Conservation (phyloP, 805 yeast species). For the Nakazawaea molendinolei region DNA sequence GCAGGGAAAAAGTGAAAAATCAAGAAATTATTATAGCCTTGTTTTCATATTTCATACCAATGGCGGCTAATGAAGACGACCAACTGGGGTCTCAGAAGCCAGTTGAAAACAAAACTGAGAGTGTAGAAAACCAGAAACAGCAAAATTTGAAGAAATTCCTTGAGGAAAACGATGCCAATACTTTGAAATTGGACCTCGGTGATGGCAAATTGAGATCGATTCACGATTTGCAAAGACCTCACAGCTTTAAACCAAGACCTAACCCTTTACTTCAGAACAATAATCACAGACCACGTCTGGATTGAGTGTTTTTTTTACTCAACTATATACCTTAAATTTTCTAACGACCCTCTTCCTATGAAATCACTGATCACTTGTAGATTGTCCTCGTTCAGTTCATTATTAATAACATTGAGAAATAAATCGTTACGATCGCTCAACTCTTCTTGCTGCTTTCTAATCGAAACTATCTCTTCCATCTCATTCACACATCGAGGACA, state of each 20-base stretch:
- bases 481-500: constrained; percentile 82
- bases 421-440: constrained; percentile 56
- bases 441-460: constrained; percentile 54
- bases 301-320: not conserved
- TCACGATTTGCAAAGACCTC: constrained; percentile 12
- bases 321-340: constrained; percentile 21
- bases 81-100: no score
- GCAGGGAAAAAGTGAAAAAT: no score
- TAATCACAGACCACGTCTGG: constrained; percentile 15
- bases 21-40: no score
- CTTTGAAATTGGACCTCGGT: constrained; percentile 6
- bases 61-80: no score
- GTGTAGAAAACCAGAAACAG: no score
- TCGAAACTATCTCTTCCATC: constrained; percentile 54
- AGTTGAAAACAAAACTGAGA: no score
- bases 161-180: constrained; percentile 6
- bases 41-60: no score
- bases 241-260: constrained; percentile 4
- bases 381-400: constrained; percentile 44
- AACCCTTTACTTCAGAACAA: constrained; percentile 9
- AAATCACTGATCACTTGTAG: constrained; percentile 75
- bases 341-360: constrained; percentile 85
- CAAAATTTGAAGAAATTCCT: constrained; percentile 2
- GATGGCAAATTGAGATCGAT: constrained; percentile 4
- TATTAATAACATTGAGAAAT: constrained; percentile 50